These are phyloP conservation scores for Tricholomella constricta DNA, from an alignment of 768 basidiomycete species.

Conservation along the genomic window DNA sequence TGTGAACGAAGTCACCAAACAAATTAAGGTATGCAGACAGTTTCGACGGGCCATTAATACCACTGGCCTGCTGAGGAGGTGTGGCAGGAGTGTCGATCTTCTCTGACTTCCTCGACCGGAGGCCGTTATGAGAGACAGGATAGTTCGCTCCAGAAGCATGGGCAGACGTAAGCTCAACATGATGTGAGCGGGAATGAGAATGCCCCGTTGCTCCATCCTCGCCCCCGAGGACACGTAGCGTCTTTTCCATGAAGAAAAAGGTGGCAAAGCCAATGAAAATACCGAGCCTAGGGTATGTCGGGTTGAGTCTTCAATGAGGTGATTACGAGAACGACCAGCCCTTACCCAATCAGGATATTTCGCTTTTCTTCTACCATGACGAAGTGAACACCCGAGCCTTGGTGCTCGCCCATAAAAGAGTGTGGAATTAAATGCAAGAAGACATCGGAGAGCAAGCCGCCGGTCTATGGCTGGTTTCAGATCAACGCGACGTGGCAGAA, in stretches of 20 bases:
- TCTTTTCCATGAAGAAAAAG: slow-evolving; percentile 94
- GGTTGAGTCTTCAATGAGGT: not conserved
- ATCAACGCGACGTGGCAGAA: slow-evolving; percentile 10
- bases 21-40: slow-evolving; percentile 91
- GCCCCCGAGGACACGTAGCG: slow-evolving; percentile 75
- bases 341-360: slow-evolving; percentile 87
- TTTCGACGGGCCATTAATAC: slow-evolving; percentile 64
- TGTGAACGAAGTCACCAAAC: slow-evolving; percentile 93
- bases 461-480: slow-evolving; percentile 52
- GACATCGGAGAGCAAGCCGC: slow-evolving; percentile 90
- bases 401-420: slow-evolving; percentile 87
- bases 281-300: slow-evolving; percentile 50
- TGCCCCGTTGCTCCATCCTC: slow-evolving; percentile 55
- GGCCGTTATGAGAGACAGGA: slow-evolving; percentile 42
- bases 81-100: slow-evolving; percentile 24
- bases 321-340: slow-evolving; percentile 8
- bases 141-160: slow-evolving; percentile 50
- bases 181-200: slow-evolving; percentile 64
- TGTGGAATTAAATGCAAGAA: slow-evolving; percentile 92
- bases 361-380: slow-evolving; percentile 89
- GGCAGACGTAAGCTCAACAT: slow-evolving; percentile 35
- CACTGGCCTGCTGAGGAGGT: slow-evolving; percentile 24
- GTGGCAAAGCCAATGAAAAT: slow-evolving; percentile 87
- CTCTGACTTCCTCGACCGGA: slow-evolving; percentile 49
- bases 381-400: slow-evolving; percentile 70